Percentiles rank a stretch among this genome's conserved stretches.
Evolutionary conservation across 257 asterid species (phyloP).

Genomic region (Solanum dulcamara): DNA sequence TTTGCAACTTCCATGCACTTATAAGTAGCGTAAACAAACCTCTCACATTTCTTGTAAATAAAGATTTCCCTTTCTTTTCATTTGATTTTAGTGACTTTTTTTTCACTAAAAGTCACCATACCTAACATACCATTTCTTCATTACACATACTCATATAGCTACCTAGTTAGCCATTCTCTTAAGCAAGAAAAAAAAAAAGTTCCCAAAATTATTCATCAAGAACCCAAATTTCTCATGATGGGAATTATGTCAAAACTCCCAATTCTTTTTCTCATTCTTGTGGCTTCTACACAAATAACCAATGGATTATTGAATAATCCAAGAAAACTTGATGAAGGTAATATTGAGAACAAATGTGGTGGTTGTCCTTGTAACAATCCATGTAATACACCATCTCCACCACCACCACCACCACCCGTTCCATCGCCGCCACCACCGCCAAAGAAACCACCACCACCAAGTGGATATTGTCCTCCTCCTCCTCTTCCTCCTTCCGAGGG

Average conservation of each 20-base stretch:
- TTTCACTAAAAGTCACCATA: background rate
- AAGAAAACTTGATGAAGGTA: constrained; percentile 25
- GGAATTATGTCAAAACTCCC: constrained; percentile 6
- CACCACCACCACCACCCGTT: constrained; percentile 28
- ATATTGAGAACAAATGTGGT: constrained; percentile 55
- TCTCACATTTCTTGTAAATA: background rate
- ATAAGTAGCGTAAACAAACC: constrained; percentile 4
- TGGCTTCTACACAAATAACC: background rate
- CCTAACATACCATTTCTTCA: constrained; percentile 1
- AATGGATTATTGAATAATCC: constrained; percentile 9
- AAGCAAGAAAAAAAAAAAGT: background rate
- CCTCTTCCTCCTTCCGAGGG: constrained; percentile 8
- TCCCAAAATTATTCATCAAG: background rate
- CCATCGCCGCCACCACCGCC: constrained; percentile 22
- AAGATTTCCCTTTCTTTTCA: background rate
- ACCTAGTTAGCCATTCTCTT: background rate
- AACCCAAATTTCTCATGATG: background rate
- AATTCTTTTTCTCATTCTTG: constrained; percentile 5
- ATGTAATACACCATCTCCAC: constrained; percentile 28
- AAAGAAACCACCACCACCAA: constrained; percentile 16
- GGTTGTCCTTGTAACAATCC: constrained; percentile 72
- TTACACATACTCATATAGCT: background rate
- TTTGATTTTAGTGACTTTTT: background rate
- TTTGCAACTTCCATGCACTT: constrained; percentile 13
- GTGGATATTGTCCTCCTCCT: constrained; percentile 59